Evolutionary conservation across 495 filamentous ascomycete genomes (phyloP).

Genomic region (Hypoxylon fragiforme): DNA sequence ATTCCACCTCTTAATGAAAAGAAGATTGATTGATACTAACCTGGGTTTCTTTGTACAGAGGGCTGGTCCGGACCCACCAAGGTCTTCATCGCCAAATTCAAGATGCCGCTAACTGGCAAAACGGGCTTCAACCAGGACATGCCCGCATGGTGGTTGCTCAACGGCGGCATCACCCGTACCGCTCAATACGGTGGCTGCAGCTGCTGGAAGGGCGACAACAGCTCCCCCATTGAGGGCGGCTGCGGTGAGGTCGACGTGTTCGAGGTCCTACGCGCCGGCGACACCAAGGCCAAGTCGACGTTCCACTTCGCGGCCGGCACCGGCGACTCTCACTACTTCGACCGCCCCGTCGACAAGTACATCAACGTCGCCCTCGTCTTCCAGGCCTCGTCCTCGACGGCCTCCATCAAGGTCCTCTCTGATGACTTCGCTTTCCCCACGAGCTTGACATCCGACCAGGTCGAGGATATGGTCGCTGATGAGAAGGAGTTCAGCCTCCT

Average conservation of each 20-base stretch:
- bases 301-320: slow-evolving; percentile 60
- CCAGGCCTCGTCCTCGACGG: slow-evolving; percentile 36
- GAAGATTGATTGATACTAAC: slow-evolving; percentile 18
- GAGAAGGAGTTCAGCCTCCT: slow-evolving; percentile 28
- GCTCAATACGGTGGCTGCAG: slow-evolving; percentile 67
- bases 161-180: slow-evolving; percentile 67
- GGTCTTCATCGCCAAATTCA: slow-evolving; percentile 68
- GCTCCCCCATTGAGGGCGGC: slow-evolving; percentile 40
- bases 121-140: slow-evolving; percentile 55
- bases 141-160: slow-evolving; percentile 72
- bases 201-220: slow-evolving; percentile 60
- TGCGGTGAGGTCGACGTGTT: slow-evolving; percentile 76
- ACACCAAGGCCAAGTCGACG: slow-evolving; percentile 57
- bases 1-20: too few relatives aligned
- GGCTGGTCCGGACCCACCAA: slow-evolving; percentile 66
- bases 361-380: slow-evolving; percentile 67
- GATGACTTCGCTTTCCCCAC: slow-evolving; percentile 37
- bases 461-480: slow-evolving; percentile 37
- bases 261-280: slow-evolving; percentile 61
- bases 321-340: slow-evolving; percentile 65
- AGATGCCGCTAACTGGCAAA: slow-evolving; percentile 60
- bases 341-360: slow-evolving; percentile 54
- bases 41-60: slow-evolving; percentile 49
- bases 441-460: slow-evolving; percentile 37
- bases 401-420: slow-evolving; percentile 43